Evolutionary conservation across 1,284 basidiomycete genomes (phyloP), one percentile per base, ranked within the genome.

Genomic region (Ceratobasidium sp.): DNA sequence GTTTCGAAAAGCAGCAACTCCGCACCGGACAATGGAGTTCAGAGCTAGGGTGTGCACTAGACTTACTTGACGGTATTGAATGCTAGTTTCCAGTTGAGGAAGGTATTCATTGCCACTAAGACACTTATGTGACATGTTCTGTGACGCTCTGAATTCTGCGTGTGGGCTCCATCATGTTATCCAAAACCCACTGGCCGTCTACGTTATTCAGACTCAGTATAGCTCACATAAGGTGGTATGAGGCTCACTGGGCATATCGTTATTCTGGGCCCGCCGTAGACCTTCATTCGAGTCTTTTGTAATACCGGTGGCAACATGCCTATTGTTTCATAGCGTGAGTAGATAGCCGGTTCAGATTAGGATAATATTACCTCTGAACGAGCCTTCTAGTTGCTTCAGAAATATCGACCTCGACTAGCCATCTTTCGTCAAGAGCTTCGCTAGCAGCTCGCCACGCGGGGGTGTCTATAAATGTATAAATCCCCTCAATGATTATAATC

Each of bases 401-500:
- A 6, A 85, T 78, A 35, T 90, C 87, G 7, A 93, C 83, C 13
- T 90, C 83, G 26, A 98, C 82, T 81, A 91, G 91, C 86, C 94
- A 91, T 16, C 93, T 84, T 78, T 94, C 89, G 78, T 98, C 92
- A 73, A 96, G 84, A 75, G 87, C 78, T 28, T 82, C 80, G 0
- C 89, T 88, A 0, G 90, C 92, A 18, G 87, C 84, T 0, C 79
- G 79, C 96, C 96, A 98, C 0, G 91, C 90, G 0, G 86, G 83
- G 21, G 88, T 82, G 43, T 89, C 85, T 23, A 95, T 85, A 74
- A 94, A 87, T 5, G 89, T 87, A 80, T 97, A 96, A 9, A 97
- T 82, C 0, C 95, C 94, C 81, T 97, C 94, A 73, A 96, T 87
- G 73, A 96, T 80, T 67, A 97, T 85, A 66, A 97, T 86, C 3